phyloP scores from a whole-genome alignment of 2,329 filamentous ascomycete species.

The Alternaria rosae region DNA sequence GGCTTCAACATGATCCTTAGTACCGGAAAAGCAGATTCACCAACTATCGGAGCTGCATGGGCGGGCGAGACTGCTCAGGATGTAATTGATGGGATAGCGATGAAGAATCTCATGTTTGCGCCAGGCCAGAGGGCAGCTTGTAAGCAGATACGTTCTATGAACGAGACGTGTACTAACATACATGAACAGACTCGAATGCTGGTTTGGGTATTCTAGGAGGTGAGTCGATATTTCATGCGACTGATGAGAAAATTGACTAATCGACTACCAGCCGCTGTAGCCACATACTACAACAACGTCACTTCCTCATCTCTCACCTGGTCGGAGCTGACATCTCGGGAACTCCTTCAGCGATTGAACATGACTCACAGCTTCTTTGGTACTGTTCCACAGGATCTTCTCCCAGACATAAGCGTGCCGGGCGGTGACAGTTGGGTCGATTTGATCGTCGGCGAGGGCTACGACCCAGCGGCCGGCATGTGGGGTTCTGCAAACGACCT shows the following conservation, averaged over 20 bases:
- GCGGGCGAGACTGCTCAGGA: constrained; percentile 25
- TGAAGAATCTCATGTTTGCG: constrained; percentile 37
- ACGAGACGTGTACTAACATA: background rate
- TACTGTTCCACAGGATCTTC: constrained; percentile 25
- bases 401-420: constrained; percentile 30
- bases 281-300: constrained; percentile 33
- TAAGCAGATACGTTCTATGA: background rate
- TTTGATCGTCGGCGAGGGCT: constrained; percentile 36
- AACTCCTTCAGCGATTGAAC: constrained; percentile 33
- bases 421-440: constrained; percentile 39
- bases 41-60: constrained; percentile 38
- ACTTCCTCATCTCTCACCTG: constrained; percentile 24
- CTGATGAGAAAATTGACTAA: background rate
- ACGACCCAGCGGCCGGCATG: constrained; percentile 43
- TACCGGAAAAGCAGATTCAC: constrained; percentile 31
- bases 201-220: constrained; percentile 37
- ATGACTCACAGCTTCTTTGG: constrained; percentile 41
- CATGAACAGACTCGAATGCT: constrained; percentile 33
- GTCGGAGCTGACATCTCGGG: constrained; percentile 28
- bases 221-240: background rate
- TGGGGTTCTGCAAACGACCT: constrained; percentile 44
- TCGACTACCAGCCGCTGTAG: constrained; percentile 28
- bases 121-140: constrained; percentile 39
- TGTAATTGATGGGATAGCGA: constrained; percentile 28
- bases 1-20: constrained; percentile 38